Evolutionary conservation across 1,139 yeast genomes (phyloP), one percentile per base, ranked within the genome.

Genomic region (Scheffersomyces cryptocercus): DNA sequence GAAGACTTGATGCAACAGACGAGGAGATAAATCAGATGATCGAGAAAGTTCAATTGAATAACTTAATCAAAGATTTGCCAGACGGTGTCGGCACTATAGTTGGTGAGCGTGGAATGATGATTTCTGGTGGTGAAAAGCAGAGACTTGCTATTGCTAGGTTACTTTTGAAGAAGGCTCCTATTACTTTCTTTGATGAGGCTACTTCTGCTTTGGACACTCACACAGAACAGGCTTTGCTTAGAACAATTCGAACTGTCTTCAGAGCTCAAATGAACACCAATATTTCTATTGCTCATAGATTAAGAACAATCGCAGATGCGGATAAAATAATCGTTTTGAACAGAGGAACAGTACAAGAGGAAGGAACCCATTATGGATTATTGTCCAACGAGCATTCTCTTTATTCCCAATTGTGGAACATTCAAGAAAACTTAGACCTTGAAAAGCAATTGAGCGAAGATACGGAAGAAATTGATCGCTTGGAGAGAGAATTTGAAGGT

Each of bases 71-170:
- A 5, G 88, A 85, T 40, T 69, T 93, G 38, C 98, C 99, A 0
- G 87, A 88, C 11, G 97, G 97, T 1, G 72, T 79, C 36, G 72
- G 85, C 31, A 93, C 99, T 0, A 74, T 88, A 43, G 99, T 93
- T n/a, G 99, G 99, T 40, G 99, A 95, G 65, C 74, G 99, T 54
- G 99, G 99, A 16, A 77, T 93, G 78, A 93, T 93, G 99, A 90
- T 93, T 38, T 89, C 97, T 9, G 99, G 99, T 11, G 99, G 99
- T 45, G 99, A 93, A 64, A 91, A 95, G 62, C 99, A 93, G 65
- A 75, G 99, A 50, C 73, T 93, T 42, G 99, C 99, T 0, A 89
- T 93, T 54, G 95, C 97, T 0, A 75, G 99, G 52, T 81, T 93
- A 14, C 67, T 93, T 38, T 69, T 93, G 54, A 95, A 95, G 65